Conservation (phyloP, 2,329 filamentous ascomycete species). For the Botrytis fragariae region DNA sequence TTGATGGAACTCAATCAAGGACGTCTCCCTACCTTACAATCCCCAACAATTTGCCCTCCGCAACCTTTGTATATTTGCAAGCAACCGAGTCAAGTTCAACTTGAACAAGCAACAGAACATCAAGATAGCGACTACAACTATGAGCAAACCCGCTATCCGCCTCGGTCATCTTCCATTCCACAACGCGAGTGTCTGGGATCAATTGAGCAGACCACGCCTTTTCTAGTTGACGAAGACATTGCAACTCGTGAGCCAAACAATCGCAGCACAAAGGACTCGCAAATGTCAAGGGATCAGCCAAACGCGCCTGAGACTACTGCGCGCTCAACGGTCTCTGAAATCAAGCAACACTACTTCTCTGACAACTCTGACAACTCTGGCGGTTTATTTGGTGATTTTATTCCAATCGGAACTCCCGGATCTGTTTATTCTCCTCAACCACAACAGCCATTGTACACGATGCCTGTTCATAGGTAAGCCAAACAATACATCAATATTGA, state of each 20-base stretch:
- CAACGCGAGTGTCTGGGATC: neutral
- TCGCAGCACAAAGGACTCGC: neutral
- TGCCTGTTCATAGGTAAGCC: neutral
- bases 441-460: neutral
- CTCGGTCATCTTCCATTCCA: conserved; percentile 14
- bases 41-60: conserved; percentile 16
- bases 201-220: neutral
- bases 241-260: neutral
- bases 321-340: conserved; percentile 14
- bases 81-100: conserved; percentile 22
- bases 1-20: conserved; percentile 21
- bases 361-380: neutral
- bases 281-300: neutral
- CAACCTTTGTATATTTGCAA: conserved; percentile 30
- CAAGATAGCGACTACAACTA: conserved; percentile 16
- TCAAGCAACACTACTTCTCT: conserved; percentile 16
- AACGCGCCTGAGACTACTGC: neutral
- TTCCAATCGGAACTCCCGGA: conserved; percentile 14
- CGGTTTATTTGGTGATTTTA: conserved; percentile 14
- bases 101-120: conserved; percentile 17
- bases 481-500: neutral
- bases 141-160: conserved; percentile 12
- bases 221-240: neutral
- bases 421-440: conserved; percentile 12
- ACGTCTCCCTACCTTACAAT: conserved; percentile 12